Evolutionary conservation across 2,329 filamentous ascomycete species (phyloP).

Genomic region (Colletotrichum costaricense): DNA sequence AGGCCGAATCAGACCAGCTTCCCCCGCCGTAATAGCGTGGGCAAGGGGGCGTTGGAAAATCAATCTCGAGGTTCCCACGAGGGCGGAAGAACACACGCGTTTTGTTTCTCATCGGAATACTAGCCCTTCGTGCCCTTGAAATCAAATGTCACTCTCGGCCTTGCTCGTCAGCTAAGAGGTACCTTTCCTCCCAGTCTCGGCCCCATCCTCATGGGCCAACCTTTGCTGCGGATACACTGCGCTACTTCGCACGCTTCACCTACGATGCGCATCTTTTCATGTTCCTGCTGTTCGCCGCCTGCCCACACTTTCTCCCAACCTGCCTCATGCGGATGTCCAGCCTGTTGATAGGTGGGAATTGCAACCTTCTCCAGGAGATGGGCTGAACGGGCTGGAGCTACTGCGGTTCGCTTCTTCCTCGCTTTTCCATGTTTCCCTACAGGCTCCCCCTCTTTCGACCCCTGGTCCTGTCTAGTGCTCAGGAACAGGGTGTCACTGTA

Average conservation of each 20-base stretch:
- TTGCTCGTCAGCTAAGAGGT: slow-evolving; percentile 1
- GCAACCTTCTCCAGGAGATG: slow-evolving; percentile 24
- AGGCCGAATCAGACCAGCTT: slow-evolving; percentile 22
- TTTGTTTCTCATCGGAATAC: slow-evolving; percentile 9
- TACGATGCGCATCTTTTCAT: slow-evolving; percentile 8
- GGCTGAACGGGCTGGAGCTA: slow-evolving; percentile 23
- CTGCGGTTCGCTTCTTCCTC: slow-evolving; percentile 10
- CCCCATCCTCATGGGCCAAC: background rate
- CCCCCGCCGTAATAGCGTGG: slow-evolving; percentile 19
- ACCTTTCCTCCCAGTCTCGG: background rate
- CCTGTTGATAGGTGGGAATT: slow-evolving; percentile 43
- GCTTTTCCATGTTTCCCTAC: slow-evolving; percentile 1
- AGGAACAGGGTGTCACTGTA: slow-evolving; percentile 30
- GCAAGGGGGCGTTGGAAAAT: slow-evolving; percentile 4
- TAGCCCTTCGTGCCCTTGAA: background rate
- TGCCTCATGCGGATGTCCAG: slow-evolving; percentile 43
- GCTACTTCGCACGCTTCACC: background rate
- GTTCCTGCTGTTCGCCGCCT: slow-evolving; percentile 31
- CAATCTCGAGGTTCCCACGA: slow-evolving; percentile 1
- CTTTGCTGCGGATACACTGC: slow-evolving; percentile 8
- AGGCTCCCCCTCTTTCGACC: slow-evolving; percentile 7
- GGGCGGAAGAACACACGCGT: background rate
- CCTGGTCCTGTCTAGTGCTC: slow-evolving; percentile 31
- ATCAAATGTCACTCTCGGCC: slow-evolving; percentile 4
- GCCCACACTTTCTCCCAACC: slow-evolving; percentile 36